These are phyloP conservation scores for Lodderomyces pseudojiufengensis DNA, from an alignment of 1,139 yeast genomes.

Conservation along the genomic window DNA sequence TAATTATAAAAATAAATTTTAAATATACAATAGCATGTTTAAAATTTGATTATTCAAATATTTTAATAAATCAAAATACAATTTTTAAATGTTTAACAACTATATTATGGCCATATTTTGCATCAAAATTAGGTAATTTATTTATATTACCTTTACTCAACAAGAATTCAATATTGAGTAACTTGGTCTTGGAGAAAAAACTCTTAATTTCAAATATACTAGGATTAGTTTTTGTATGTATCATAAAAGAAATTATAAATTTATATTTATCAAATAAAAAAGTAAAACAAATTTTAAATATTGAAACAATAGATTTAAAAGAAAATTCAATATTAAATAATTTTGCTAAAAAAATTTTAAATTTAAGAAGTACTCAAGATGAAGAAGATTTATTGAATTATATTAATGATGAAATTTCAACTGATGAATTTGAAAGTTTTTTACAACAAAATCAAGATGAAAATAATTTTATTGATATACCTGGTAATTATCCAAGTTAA, in stretches of 20 bases:
- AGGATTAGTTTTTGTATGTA: conserved; percentile 32
- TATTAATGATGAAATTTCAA: background rate
- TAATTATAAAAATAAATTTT: conserved; percentile 15
- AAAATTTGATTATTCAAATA: conserved; percentile 32
- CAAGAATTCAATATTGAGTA: conserved; percentile 6
- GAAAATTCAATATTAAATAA: background rate
- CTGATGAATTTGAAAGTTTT: background rate
- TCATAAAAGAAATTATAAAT: conserved; percentile 32
- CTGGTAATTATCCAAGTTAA: conserved; percentile 1
- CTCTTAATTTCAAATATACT: conserved; percentile 31
- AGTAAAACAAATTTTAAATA: conserved; percentile 22
- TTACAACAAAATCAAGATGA: conserved; percentile 1
- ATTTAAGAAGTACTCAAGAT: background rate
- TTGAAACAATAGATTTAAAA: conserved; percentile 14
- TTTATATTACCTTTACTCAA: conserved; percentile 17
- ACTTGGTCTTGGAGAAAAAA: conserved; percentile 23
- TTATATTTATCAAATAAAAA: conserved; percentile 28
- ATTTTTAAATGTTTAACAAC: conserved; percentile 32
- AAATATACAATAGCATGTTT: conserved; percentile 32
- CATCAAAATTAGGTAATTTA: conserved; percentile 30
- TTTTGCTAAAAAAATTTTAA: background rate
- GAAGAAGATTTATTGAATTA: background rate
- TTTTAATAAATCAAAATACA: conserved; percentile 23
- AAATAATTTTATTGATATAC: background rate
- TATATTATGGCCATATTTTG: conserved; percentile 38